phyloP scores from a whole-genome alignment of 441 rosid genomes.

The Eruca vesicaria region DNA sequence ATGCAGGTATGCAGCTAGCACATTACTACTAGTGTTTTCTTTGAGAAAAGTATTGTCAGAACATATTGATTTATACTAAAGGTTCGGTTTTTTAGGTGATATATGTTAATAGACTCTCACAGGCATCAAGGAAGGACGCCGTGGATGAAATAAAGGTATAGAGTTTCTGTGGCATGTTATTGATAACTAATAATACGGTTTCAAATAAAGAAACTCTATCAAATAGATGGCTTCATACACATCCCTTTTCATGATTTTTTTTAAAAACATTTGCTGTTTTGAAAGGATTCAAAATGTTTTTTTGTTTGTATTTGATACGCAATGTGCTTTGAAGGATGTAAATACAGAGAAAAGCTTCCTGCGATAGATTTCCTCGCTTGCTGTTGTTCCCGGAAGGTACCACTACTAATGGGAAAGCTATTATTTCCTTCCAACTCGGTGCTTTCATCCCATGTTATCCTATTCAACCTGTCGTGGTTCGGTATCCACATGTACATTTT shows the following conservation, averaged over 20 bases:
- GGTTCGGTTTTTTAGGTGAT: slow-evolving; percentile 56
- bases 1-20: slow-evolving; percentile 67
- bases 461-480: slow-evolving; percentile 86
- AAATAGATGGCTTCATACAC: slow-evolving; percentile 12
- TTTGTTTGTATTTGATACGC: slow-evolving; percentile 79
- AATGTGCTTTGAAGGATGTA: slow-evolving; percentile 89
- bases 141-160: slow-evolving; percentile 92
- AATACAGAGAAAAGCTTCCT: slow-evolving; percentile 97
- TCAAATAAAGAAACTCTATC: neutral
- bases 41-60: neutral
- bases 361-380: slow-evolving; percentile 74
- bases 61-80: neutral
- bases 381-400: slow-evolving; percentile 98
- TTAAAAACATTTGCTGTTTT: neutral
- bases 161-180: slow-evolving; percentile 41
- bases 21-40: neutral
- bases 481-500: slow-evolving; percentile 95
- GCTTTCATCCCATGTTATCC: slow-evolving; percentile 89
- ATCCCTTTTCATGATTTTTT: neutral
- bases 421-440: slow-evolving; percentile 93
- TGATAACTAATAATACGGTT: neutral
- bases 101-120: slow-evolving; percentile 91
- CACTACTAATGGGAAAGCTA: slow-evolving; percentile 81
- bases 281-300: slow-evolving; percentile 44
- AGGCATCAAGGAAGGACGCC: slow-evolving; percentile 84